Evolutionary conservation across 768 basidiomycete genomes (phyloP).

Genomic region (Boletus coccyginus): DNA sequence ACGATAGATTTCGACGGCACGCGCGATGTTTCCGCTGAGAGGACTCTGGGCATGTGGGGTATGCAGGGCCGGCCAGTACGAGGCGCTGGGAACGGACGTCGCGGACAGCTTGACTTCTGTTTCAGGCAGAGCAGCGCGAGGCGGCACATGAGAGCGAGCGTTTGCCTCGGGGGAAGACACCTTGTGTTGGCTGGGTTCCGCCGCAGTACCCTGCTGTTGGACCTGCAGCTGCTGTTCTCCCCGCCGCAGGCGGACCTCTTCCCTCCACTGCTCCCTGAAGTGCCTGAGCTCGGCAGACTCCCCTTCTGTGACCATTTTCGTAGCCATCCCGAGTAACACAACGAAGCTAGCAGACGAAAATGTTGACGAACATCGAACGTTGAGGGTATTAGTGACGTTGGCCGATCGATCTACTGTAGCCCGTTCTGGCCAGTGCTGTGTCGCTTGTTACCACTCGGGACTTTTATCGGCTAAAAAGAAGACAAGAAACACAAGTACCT

Average conservation of each 20-base stretch:
- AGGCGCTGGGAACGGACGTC: slow-evolving; percentile 13
- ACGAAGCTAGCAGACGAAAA: not conserved
- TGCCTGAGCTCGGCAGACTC: slow-evolving; percentile 61
- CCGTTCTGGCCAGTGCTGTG: not conserved
- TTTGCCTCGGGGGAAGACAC: slow-evolving; percentile 6
- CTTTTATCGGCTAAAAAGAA: no score
- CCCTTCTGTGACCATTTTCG: slow-evolving; percentile 21
- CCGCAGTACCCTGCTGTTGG: slow-evolving; percentile 1
- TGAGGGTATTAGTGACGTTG: not conserved
- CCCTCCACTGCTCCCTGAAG: slow-evolving; percentile 75
- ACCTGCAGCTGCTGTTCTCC: slow-evolving; percentile 14
- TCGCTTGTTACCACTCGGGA: no score
- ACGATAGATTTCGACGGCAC: slow-evolving; percentile 65
- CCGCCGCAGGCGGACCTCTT: slow-evolving; percentile 48
- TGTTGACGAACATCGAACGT: not conserved
- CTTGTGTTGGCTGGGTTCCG: not conserved
- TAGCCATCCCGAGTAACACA: not conserved
- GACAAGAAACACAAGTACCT: no score
- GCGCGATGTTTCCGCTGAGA: slow-evolving; percentile 36
- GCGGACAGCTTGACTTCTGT: slow-evolving; percentile 8
- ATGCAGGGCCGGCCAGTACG: slow-evolving; percentile 11
- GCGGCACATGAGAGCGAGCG: slow-evolving; percentile 1
- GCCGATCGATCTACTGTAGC: not conserved
- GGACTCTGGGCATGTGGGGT: slow-evolving; percentile 26
- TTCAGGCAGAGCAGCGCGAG: not conserved